These are phyloP conservation scores for Zygoascus sp. DNA, from an alignment of 1,139 yeast species.

Conservation along the genomic window DNA sequence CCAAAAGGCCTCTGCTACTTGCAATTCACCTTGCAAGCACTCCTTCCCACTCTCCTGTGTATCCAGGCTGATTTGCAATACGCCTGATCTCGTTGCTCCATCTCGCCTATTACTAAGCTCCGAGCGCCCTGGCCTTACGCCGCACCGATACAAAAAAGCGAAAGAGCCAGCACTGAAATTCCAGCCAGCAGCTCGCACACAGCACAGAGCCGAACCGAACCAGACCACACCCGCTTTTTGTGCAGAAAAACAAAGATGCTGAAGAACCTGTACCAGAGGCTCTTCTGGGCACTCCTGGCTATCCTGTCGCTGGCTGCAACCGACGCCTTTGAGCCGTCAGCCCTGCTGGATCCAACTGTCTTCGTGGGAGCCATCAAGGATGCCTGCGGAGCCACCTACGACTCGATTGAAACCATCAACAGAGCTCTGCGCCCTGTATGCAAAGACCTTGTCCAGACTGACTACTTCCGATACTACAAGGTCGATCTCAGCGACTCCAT, in stretches of 20 bases:
- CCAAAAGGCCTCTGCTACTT: no score
- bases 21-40: no score
- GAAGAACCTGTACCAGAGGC: background rate
- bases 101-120: background rate
- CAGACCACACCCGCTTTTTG: no score
- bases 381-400: conserved; percentile 50
- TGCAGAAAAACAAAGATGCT: no score
- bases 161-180: background rate
- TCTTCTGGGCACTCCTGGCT: background rate
- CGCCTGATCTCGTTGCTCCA: background rate
- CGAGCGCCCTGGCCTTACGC: background rate
- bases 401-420: conserved; percentile 51
- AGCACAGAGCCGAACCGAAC: no score
- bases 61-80: background rate
- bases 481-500: conserved; percentile 71
- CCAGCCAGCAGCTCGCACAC: no score
- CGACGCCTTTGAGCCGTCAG: background rate
- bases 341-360: background rate
- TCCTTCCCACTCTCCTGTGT: no score
- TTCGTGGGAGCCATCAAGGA: conserved; percentile 27
- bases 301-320: background rate
- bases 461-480: conserved; percentile 73
- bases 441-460: conserved; percentile 45
- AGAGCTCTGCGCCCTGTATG: conserved; percentile 50
- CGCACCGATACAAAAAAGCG: background rate